These are phyloP conservation scores for Xylaria sp. DNA, from an alignment of 2,329 filamentous ascomycete genomes.

Conservation along the genomic window DNA sequence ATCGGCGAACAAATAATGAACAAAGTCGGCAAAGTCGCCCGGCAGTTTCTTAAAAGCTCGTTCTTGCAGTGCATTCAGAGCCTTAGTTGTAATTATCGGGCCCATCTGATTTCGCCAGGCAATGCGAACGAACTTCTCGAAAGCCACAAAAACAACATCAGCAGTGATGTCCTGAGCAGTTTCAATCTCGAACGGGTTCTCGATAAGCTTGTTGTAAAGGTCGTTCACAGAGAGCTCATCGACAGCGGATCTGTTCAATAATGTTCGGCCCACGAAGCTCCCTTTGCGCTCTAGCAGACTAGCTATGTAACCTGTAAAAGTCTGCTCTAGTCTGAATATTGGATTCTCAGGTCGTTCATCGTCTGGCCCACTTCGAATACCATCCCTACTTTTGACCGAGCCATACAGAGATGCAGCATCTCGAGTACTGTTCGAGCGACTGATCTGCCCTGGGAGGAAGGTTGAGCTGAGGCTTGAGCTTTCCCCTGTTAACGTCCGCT, in stretches of 20 bases:
- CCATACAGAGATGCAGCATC: conserved; percentile 57
- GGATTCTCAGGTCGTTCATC: conserved; percentile 66
- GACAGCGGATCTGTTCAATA: conserved; percentile 71
- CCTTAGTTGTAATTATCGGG: conserved; percentile 74
- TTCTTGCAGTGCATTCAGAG: conserved; percentile 76
- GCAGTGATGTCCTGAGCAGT: conserved; percentile 75
- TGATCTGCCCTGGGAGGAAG: conserved; percentile 50
- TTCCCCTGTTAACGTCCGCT: conserved; percentile 46
- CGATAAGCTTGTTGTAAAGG: conserved; percentile 85
- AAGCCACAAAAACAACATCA: conserved; percentile 87
- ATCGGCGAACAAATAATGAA: conserved; percentile 66
- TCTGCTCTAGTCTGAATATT: conserved; percentile 78
- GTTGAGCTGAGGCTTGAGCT: conserved; percentile 43
- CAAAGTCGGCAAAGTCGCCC: conserved; percentile 74
- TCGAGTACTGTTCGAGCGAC: conserved; percentile 53
- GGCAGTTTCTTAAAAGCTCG: conserved; percentile 69
- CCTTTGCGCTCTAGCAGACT: conserved; percentile 85
- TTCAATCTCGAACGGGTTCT: conserved; percentile 80
- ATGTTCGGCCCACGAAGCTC: conserved; percentile 78
- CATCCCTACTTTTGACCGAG: conserved; percentile 57
- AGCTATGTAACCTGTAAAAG: conserved; percentile 81
- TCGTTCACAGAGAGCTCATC: conserved; percentile 87
- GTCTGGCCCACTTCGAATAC: conserved; percentile 51
- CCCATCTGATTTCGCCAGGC: conserved; percentile 92
- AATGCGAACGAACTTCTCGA: conserved; percentile 88